Evolutionary conservation across 352 stramenopile genomes (phyloP).

Genomic region (Blastocystis sp.): DNA sequence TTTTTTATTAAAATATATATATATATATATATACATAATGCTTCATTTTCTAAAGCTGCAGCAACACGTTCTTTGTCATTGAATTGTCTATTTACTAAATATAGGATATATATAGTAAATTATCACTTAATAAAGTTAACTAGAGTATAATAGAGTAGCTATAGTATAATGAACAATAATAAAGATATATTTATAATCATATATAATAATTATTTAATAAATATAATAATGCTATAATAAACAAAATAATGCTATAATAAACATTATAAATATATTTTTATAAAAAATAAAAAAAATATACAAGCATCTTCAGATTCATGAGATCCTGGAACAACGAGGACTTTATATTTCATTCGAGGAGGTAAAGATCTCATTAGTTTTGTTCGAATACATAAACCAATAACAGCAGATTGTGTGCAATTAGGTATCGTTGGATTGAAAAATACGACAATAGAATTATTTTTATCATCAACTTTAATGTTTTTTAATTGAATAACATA

Average conservation of each 20-base stretch:
- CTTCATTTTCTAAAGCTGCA: slow-evolving; percentile 66
- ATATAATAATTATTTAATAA: no score
- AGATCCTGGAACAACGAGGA: slow-evolving; percentile 64
- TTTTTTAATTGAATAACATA: slow-evolving; percentile 64
- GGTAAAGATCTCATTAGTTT: slow-evolving; percentile 69
- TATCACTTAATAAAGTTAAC: no score
- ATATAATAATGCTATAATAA: no score
- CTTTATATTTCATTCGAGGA: slow-evolving; percentile 66
- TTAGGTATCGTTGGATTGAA: slow-evolving; percentile 77
- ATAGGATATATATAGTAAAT: no score
- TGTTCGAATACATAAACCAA: slow-evolving; percentile 68
- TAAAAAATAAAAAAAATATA: no score
- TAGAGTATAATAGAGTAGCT: no score
- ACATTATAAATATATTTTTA: no score
- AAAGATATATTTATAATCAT: no score
- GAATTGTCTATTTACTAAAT: slow-evolving; percentile 73
- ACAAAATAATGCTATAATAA: no score
- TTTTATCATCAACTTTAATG: slow-evolving; percentile 59
- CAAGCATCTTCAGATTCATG: slow-evolving; percentile 68
- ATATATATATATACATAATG: slow-evolving; percentile 35
- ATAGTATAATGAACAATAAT: no score
- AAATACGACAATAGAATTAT: slow-evolving; percentile 56
- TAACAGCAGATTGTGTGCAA: slow-evolving; percentile 66
- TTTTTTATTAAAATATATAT: no score
- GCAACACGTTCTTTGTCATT: slow-evolving; percentile 78